A percentile compares a stretch with the other conserved stretches of the same genome.
These are phyloP conservation scores for Prunus campanulata DNA, from an alignment of 306 rosid genomes.

Conservation along the genomic window DNA sequence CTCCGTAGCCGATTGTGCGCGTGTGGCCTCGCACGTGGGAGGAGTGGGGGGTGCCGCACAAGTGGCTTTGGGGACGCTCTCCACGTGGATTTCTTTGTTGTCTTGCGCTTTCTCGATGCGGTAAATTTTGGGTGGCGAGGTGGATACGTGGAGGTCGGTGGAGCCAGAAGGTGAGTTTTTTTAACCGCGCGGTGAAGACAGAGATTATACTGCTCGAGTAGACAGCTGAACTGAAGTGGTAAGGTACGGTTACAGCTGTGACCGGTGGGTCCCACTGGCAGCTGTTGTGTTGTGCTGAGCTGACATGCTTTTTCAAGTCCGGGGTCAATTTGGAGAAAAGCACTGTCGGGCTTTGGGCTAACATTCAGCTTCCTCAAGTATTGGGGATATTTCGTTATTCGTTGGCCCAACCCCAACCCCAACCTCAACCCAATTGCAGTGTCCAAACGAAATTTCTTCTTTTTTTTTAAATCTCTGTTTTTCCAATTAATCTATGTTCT, in stretches of 20 bases:
- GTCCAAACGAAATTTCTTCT: no score
- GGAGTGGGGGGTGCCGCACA: background rate
- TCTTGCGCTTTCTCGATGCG: background rate
- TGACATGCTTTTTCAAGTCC: no score
- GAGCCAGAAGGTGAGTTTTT: background rate
- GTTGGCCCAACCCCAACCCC: no score
- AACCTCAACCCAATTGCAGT: no score
- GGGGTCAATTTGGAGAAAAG: no score
- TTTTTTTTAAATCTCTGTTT: no score
- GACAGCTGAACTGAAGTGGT: background rate
- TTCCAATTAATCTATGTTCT: no score
- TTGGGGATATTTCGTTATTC: no score
- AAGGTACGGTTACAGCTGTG: background rate
- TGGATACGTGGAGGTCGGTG: constrained; percentile 1
- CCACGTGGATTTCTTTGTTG: background rate
- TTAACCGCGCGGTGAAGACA: background rate
- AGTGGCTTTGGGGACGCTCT: background rate
- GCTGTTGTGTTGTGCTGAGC: background rate
- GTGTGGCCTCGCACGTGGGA: constrained; percentile 25
- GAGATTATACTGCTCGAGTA: background rate
- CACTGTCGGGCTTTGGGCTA: no score
- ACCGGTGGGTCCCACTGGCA: background rate
- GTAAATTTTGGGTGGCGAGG: background rate
- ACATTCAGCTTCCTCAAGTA: no score
- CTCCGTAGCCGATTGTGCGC: constrained; percentile 31